A percentile compares a stretch with the other conserved stretches of the same genome.
These are phyloP conservation scores for Piper betle DNA, from an alignment of 164 flowering plant genomes.

Conservation along the genomic window DNA sequence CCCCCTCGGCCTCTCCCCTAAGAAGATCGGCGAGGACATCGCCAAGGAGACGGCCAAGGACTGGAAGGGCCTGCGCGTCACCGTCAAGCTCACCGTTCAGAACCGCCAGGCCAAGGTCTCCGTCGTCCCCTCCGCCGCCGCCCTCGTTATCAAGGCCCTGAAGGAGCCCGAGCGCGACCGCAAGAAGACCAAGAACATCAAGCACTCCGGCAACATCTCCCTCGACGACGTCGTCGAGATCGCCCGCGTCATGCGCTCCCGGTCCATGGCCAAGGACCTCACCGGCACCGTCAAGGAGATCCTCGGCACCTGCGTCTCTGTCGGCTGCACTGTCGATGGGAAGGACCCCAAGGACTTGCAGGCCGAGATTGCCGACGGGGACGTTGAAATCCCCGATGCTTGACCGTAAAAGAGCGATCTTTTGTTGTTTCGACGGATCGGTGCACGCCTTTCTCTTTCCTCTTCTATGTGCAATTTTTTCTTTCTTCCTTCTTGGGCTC, in stretches of 20 bases:
- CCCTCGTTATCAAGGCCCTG: constrained; percentile 57
- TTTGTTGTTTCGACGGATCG: too few relatives aligned
- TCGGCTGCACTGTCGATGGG: constrained; percentile 79
- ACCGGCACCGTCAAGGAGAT: constrained; percentile 70
- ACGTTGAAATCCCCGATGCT: constrained; percentile 57
- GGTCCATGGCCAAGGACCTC: constrained; percentile 53
- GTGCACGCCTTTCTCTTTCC: too few relatives aligned
- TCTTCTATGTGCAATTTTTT: too few relatives aligned
- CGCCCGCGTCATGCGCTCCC: constrained; percentile 56
- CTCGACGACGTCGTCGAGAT: too few relatives aligned
- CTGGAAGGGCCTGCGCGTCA: constrained; percentile 81
- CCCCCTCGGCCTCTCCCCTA: constrained; percentile 66
- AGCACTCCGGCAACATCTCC: too few relatives aligned
- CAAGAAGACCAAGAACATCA: too few relatives aligned
- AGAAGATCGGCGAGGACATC: constrained; percentile 71
- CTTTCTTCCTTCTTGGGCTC: too few relatives aligned
- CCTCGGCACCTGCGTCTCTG: constrained; percentile 47
- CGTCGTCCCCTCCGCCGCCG: constrained; percentile 65
- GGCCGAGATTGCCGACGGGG: constrained; percentile 58
- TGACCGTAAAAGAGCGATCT: too few relatives aligned
- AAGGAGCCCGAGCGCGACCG: constrained; percentile 74
- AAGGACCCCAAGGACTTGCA: constrained; percentile 66
- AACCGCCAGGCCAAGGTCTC: too few relatives aligned
- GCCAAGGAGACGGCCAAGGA: constrained; percentile 74
- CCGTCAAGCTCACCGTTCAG: too few relatives aligned